phyloP scores from a whole-genome alignment of 148 eudicot genomes.

The Rhododendron ferrugineum region DNA sequence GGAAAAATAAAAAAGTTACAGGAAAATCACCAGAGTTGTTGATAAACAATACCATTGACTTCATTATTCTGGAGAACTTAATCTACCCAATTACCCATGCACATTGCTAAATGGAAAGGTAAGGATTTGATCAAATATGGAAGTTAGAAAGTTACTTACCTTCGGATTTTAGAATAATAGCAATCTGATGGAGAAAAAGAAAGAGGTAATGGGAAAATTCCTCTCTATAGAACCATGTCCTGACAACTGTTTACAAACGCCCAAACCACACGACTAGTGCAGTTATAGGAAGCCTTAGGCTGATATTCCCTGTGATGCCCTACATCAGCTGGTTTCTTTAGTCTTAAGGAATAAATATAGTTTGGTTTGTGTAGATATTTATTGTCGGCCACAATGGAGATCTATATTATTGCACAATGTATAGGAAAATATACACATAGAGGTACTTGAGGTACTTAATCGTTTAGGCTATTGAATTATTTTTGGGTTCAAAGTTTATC shows the following conservation, averaged over 20 bases:
- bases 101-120: neutral
- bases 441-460: neutral
- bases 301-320: neutral
- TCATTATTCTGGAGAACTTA: neutral
- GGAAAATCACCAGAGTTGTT: neutral
- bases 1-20: neutral
- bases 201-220: neutral
- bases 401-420: neutral
- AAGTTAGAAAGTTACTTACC: neutral
- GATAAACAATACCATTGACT: neutral
- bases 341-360: neutral
- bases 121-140: neutral
- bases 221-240: neutral
- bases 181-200: neutral
- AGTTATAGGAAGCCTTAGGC: neutral
- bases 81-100: neutral
- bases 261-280: neutral
- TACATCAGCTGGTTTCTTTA: neutral
- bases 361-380: neutral
- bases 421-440: neutral
- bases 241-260: neutral
- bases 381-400: neutral
- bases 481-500: no score
- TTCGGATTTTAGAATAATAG: neutral
- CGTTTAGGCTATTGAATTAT: neutral